Conservation (phyloP, 176 grass and related monocot genomes). For the Oryza meridionalis region DNA sequence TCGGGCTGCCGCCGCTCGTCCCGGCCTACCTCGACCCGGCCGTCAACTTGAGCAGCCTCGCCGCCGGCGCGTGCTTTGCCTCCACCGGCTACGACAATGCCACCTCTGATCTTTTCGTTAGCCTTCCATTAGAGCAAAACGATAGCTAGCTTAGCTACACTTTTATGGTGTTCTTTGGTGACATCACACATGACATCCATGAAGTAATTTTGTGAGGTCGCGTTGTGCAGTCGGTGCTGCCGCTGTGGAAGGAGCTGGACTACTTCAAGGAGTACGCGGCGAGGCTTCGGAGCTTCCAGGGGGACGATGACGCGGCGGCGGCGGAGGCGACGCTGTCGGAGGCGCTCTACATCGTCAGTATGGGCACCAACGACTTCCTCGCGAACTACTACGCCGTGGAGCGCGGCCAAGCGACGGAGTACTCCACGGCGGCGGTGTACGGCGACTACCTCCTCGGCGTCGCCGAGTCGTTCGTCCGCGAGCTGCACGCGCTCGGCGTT, state of each 20-base stretch:
- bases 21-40: constrained; percentile 70
- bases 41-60: constrained; percentile 53
- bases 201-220: neutral
- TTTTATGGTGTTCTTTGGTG: neutral
- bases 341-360: too few species aligned
- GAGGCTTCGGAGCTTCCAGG: constrained; percentile 36
- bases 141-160: neutral
- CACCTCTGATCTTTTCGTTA: constrained; percentile 73
- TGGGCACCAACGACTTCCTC: too few species aligned
- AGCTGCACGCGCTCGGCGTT: too few species aligned
- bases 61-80: constrained; percentile 70
- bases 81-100: constrained; percentile 84
- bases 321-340: neutral
- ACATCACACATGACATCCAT: neutral
- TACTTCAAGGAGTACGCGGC: constrained; percentile 70
- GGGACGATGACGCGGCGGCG: constrained; percentile 39
- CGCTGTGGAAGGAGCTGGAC: constrained; percentile 54
- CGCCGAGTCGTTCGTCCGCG: too few species aligned
- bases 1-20: constrained; percentile 69
- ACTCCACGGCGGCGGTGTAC: too few species aligned
- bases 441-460: too few species aligned
- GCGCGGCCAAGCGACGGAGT: too few species aligned
- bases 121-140: too few species aligned
- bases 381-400: too few species aligned
- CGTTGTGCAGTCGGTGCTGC: constrained; percentile 49